phyloP scores from a whole-genome alignment of 1,284 basidiomycete species.

The Pseudozyma pruni region DNA sequence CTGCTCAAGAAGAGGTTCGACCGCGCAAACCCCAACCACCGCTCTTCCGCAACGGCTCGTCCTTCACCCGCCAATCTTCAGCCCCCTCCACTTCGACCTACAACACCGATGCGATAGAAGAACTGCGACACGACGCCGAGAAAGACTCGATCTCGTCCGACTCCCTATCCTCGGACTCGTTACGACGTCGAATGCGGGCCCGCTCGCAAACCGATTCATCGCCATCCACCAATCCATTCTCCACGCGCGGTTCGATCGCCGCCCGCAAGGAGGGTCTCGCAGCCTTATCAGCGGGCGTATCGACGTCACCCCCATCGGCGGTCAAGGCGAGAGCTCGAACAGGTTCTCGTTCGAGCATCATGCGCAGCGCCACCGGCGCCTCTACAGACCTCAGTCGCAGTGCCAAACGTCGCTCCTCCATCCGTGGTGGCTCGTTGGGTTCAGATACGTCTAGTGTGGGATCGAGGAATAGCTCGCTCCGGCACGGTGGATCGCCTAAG shows the following conservation, averaged over 20 bases:
- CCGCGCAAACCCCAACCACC: not conserved
- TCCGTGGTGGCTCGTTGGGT: not conserved
- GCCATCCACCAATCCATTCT: not conserved
- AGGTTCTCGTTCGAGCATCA: conserved; percentile 31
- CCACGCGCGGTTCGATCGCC: not conserved
- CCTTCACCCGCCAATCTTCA: conserved; percentile 6
- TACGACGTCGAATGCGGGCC: not conserved
- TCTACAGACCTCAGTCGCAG: conserved; percentile 6
- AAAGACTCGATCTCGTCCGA: conserved; percentile 22
- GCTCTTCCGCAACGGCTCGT: conserved; percentile 8
- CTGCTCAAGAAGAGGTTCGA: not conserved
- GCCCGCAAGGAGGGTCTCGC: conserved; percentile 6
- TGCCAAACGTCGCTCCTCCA: conserved; percentile 9
- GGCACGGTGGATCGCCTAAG: not conserved
- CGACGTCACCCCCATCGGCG: conserved; percentile 8
- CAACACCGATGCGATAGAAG: conserved; percentile 9
- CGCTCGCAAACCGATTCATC: too few relatives aligned
- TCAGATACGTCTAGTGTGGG: conserved; percentile 4
- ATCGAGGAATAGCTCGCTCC: conserved; percentile 1
- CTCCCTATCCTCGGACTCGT: not conserved
- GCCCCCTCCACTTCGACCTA: conserved; percentile 6
- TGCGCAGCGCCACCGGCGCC: conserved; percentile 26
- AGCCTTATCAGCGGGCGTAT: not conserved
- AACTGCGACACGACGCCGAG: conserved; percentile 15
- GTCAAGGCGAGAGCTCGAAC: conserved; percentile 11